Base-by-base conservation (phyloP, 2,329 filamentous ascomycete species). In the Dothiorella sarmentorum region DNA sequence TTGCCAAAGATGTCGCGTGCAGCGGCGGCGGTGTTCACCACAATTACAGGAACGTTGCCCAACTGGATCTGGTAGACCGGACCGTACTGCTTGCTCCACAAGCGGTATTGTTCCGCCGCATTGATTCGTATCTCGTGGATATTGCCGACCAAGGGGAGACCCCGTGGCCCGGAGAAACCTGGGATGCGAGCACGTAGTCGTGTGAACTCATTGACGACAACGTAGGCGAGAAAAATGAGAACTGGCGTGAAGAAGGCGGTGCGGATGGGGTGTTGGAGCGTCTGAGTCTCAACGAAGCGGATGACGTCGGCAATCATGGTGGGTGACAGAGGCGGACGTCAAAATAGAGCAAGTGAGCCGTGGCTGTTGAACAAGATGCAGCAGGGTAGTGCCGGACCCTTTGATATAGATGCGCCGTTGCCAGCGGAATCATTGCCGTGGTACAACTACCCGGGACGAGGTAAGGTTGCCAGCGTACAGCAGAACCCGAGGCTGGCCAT, bases 41-140 rank as follows among this genome's bases (percentile, higher is more conserved):
- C 73, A 5, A 78, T 66, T 3, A 78, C 71, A 0, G 75, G 75
- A 35, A 75, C 70, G 29, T 77, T 77, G 17, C 76, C 75, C 2
- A 78, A 68, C 61, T 77, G 73, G n/a, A 78, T 76, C 61, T 78
- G 76, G 45, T 76, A 78, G 9, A 78, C 73, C 0, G 71, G 67
- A 13, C 75, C 75, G 61, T 75, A 75, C 11, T 63, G 68, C 61
- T 71, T 69, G 42, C 72, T 68, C 75, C 75, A 78, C 57, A 75
- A 63, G 9, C 75, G 70, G 58, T 78, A 77, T 60, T 73, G 73
- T 47, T 77, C 73, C 2, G 74, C 70, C 0, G 74, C 73, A 40
- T 77, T 76, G 65, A 69, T 70, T 26, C 71, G 74, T 60, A 77
- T 76, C 37, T 74, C 68, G 5, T 72, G 70, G 26, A 77, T 74